Evolutionary conservation across 1,139 yeast genomes (phyloP).

Genomic region (Sugiyamaella paludigena): DNA sequence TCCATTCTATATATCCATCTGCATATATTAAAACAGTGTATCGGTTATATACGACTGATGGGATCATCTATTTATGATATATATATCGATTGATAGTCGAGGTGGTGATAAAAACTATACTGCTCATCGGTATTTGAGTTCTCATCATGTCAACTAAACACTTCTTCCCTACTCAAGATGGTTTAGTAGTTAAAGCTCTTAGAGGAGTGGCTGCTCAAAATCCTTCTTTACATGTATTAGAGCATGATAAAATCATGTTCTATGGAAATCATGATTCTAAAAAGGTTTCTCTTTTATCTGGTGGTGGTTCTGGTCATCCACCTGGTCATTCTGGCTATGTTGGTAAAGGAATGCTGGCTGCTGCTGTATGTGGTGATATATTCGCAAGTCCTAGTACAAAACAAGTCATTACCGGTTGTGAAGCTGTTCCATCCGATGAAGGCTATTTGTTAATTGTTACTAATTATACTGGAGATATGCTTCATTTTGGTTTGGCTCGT

Average conservation of each 20-base stretch:
- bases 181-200: constrained; percentile 30
- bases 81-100: too few relatives aligned
- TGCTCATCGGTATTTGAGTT: too few relatives aligned
- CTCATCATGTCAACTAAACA: constrained; percentile 38
- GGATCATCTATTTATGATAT: too few relatives aligned
- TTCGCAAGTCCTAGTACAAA: constrained; percentile 48
- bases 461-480: constrained; percentile 59
- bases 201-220: constrained; percentile 36
- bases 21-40: too few relatives aligned
- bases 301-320: constrained; percentile 51
- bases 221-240: constrained; percentile 34
- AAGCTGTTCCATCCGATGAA: constrained; percentile 36
- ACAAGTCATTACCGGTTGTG: constrained; percentile 44
- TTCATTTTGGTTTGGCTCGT: constrained; percentile 54
- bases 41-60: too few relatives aligned
- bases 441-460: constrained; percentile 54
- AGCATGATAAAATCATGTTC: constrained; percentile 42
- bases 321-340: constrained; percentile 49
- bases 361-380: constrained; percentile 48
- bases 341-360: constrained; percentile 46
- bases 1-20: too few relatives aligned
- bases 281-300: constrained; percentile 42
- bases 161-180: constrained; percentile 35
- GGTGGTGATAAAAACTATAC: too few relatives aligned
- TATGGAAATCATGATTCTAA: constrained; percentile 35